A percentile compares a stretch with the other conserved stretches of the same genome.
Conservation (phyloP, 2,329 filamentous ascomycete genomes). For the Capronia americana region DNA sequence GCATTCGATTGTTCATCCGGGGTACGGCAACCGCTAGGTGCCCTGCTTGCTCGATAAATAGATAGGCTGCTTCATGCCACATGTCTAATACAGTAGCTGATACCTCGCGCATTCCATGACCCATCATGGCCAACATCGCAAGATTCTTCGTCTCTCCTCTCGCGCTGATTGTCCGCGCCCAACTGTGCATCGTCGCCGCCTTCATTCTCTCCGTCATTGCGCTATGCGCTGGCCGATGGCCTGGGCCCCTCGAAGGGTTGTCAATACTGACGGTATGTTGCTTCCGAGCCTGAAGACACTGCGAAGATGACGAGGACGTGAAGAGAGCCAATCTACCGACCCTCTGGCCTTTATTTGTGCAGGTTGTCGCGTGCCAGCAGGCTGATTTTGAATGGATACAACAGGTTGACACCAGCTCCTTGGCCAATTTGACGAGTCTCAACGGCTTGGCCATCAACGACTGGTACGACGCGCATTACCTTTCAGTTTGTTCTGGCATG, state of each 20-base stretch:
- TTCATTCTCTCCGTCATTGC: constrained; percentile 8
- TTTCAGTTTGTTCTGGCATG: constrained; percentile 21
- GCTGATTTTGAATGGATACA: neutral
- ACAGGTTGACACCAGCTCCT: constrained; percentile 15
- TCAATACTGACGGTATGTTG: constrained; percentile 13
- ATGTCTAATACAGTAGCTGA: neutral
- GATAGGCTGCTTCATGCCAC: neutral
- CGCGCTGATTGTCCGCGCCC: constrained; percentile 2
- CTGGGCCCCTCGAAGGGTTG: neutral
- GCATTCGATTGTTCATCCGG: neutral
- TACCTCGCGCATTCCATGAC: neutral
- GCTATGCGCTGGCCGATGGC: constrained; percentile 9
- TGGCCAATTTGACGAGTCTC: neutral
- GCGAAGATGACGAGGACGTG: neutral
- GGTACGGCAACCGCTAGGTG: neutral
- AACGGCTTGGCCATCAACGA: neutral
- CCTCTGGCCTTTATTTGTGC: no score
- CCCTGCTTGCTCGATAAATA: neutral
- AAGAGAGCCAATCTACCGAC: neutral
- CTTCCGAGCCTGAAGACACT: neutral
- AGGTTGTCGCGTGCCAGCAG: neutral
- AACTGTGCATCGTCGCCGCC: neutral
- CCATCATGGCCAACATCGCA: constrained; percentile 4
- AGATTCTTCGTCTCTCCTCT: constrained; percentile 5
- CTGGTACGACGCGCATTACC: constrained; percentile 20